Percentiles rank a stretch among this genome's conserved stretches.
Evolutionary conservation across 139 green algal genomes (phyloP).

Genomic region (Tetratostichococcus sp.): DNA sequence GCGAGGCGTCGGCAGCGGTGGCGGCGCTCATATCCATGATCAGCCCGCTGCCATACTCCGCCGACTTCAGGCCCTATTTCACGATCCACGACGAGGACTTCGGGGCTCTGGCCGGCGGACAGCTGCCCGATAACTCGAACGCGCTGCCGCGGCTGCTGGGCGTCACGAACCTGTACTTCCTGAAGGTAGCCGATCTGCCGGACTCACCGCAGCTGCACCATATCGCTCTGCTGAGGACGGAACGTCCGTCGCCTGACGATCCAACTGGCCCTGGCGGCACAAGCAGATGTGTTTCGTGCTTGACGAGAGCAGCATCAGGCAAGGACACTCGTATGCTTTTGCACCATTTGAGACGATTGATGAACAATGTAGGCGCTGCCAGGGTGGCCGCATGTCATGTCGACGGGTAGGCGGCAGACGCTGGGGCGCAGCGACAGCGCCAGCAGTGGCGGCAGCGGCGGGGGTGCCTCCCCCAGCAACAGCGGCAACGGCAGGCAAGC

Average conservation of each 20-base stretch:
- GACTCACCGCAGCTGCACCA: too few species aligned
- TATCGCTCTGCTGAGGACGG: too few species aligned
- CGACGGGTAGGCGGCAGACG: conserved; percentile 42
- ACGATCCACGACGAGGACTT: conserved; percentile 89
- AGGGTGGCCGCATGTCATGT: conserved; percentile 65
- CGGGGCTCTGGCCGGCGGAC: conserved; percentile 35
- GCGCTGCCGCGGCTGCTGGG: conserved; percentile 69
- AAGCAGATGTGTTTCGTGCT: too few species aligned
- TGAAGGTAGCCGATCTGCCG: conserved; percentile 69
- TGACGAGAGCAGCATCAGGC: too few species aligned
- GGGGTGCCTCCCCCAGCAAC: conserved; percentile 1
- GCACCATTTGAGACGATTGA: not conserved
- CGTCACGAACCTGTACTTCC: conserved; percentile 87
- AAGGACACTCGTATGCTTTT: not conserved
- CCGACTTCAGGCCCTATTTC: conserved; percentile 86
- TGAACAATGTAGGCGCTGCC: conserved; percentile 37
- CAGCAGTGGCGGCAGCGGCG: conserved; percentile 1
- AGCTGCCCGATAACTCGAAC: conserved; percentile 22
- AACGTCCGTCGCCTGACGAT: too few species aligned
- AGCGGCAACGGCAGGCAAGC: not conserved
- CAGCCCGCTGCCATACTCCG: conserved; percentile 70
- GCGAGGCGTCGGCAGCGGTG: conserved; percentile 54
- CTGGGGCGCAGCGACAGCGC: conserved; percentile 18
- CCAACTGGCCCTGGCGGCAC: too few species aligned
- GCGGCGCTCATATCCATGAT: conserved; percentile 69